Base-by-base conservation (phyloP, 2,329 filamentous ascomycete genomes). In the Phaeomoniella chlamydospora region DNA sequence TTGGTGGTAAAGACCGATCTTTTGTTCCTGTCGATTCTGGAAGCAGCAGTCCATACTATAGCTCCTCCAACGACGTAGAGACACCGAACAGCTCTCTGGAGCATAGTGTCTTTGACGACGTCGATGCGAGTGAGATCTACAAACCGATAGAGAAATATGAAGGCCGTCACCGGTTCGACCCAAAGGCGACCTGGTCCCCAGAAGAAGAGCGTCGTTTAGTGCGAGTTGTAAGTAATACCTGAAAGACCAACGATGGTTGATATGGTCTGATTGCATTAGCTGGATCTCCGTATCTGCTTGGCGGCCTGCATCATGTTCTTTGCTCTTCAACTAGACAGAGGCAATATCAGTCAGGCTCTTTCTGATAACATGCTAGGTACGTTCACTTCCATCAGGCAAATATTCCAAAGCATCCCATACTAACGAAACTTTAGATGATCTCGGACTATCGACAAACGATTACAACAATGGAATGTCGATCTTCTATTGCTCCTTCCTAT, bases 381-480 rank as follows among this genome's bases (percentile, higher is more conserved):
- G 18, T 31, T 2, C n/a, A 9, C 12, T 16, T 35, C 22, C 38
- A 50, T 69, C 26, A 52, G 55, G 1, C 39, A 72, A 39, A 64
- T 52, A 0, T 65, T 60, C 4, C 63, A 73, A 43, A 62, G 70
- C 39, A 70, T 69, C 4, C 29, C 31, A n/a, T 29, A 46, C 62
- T 64, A 31, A 50, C 39, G 31, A 35, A 18, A 3, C 11, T 12
- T 12, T 6, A n/a, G 15, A 17, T 13, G 32, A 34, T 13, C 16
- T 29, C 15, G 15, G 18, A 15, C 17, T 2, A 31, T 11, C 13
- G 2, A 35, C 18, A 15, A 3, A 39, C 39, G 56, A 64, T 34
- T 70, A 66, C 47, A 74, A 74, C 45, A 52, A 61, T 18, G 68
- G 68, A 39, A 67, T 62, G 15, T 73, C 69, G 0, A 68, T 74